Evolutionary conservation across 2,329 filamentous ascomycete genomes (phyloP), one percentile per base, ranked within the genome.

Genomic region (Colletotrichum euphorbiae): DNA sequence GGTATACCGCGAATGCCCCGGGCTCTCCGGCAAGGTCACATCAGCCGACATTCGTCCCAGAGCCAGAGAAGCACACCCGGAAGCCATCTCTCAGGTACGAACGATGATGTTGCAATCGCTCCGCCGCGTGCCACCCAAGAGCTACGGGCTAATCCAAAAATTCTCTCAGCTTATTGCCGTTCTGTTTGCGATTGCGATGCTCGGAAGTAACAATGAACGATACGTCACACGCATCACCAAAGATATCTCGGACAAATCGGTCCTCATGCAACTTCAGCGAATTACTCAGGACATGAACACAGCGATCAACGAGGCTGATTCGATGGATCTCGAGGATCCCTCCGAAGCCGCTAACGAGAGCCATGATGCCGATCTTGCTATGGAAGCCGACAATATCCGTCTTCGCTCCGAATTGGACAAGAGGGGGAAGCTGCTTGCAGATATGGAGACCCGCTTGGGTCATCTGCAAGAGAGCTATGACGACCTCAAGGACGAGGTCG

Each of bases 391-490:
- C 72, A 82, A 87, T 69, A 82, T 83, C 15, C 78, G 81, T 55
- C 77, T 87, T 40, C 80, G 83, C 55, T 80, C 82, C 62, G 82
- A 87, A 71, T 80, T 85, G 38, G 86, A 88, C 15, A 77, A 80
- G 6, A 79, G 86, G 48, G 86, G 82, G 71, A 89, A 88, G 74
- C 83, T 83, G 45, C 82, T 87, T 62, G 88, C 87, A 48, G 85
- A 89, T 74, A 83, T 88, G 69, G 85, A 86, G 63, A 85, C 87
- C 6, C 84, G 88, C 19, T 80, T 90, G 56, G 88, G 89, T 65
- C 83, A 87, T 73, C 79, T 91, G 17, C 85, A 89, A 72, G 83
- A 85, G 69, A 89, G 84, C 57, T 84, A 93, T 70, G 90, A 93
- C 70, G 87, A 89, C 71, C 79, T 92, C 51, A 87, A 91, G 72